Evolutionary conservation across 73 alveolate species (phyloP).

Genomic region (Paramecium primaurelia): DNA sequence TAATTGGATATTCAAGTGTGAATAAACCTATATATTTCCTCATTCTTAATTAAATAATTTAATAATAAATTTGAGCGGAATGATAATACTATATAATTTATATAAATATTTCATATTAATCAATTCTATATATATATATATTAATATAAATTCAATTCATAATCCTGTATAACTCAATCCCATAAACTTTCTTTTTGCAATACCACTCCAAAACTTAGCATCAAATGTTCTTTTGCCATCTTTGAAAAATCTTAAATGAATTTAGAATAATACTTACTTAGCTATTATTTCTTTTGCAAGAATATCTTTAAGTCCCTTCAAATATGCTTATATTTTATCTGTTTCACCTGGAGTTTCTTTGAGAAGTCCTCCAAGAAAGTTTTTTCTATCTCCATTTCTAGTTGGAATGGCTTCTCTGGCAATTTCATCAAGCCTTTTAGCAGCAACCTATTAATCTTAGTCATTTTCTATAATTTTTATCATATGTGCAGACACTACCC

Average conservation of each 20-base stretch:
- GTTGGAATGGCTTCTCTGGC: slow-evolving; percentile 30
- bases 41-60: background rate
- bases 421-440: background rate
- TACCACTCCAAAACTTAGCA: slow-evolving; percentile 26
- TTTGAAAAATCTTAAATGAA: background rate
- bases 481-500: slow-evolving; percentile 41
- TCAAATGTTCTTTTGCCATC: slow-evolving; percentile 6
- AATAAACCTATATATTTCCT: background rate
- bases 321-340: background rate
- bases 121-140: background rate
- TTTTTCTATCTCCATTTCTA: background rate
- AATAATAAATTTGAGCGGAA: background rate
- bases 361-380: slow-evolving; percentile 15
- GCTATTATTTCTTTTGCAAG: background rate
- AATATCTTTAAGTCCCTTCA: slow-evolving; percentile 8
- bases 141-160: background rate
- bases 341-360: background rate
- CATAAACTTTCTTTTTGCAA: slow-evolving; percentile 35
- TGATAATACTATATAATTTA: background rate
- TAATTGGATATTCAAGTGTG: background rate
- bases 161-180: slow-evolving; percentile 46
- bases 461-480: slow-evolving; percentile 15
- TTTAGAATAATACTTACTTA: background rate
- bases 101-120: background rate
- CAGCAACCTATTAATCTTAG: background rate